Percentiles rank a stretch among this genome's conserved stretches.
phyloP scores from a whole-genome alignment of 352 stramenopile species.

The Phytophthora litchii region DNA sequence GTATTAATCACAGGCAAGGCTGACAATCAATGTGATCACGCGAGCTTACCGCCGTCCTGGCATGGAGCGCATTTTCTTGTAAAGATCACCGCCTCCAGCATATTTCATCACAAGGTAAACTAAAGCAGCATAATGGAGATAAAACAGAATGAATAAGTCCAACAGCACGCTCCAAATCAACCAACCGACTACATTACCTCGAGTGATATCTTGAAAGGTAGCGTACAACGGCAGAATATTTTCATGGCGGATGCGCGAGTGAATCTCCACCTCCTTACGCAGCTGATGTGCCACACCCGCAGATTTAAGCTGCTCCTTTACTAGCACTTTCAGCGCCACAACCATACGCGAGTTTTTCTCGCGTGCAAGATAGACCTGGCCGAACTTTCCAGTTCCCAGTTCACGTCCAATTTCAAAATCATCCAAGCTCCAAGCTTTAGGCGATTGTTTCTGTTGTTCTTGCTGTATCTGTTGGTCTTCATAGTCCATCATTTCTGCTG shows the following conservation, averaged over 20 bases:
- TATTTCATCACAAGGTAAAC: constrained; percentile 92
- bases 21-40: no score
- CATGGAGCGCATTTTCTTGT: constrained; percentile 71
- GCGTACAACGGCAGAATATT: constrained; percentile 90
- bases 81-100: constrained; percentile 83
- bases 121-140: no score
- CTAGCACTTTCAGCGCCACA: constrained; percentile 91
- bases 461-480: constrained; percentile 31
- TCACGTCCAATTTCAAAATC: constrained; percentile 90
- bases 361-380: constrained; percentile 86
- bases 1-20: no score
- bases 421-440: constrained; percentile 78
- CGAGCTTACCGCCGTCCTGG: constrained; percentile 46
- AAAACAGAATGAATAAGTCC: neutral
- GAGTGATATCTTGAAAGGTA: constrained; percentile 81
- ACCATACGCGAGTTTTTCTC: constrained; percentile 82
- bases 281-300: constrained; percentile 81
- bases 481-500: constrained; percentile 37
- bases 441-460: constrained; percentile 28
- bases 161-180: neutral
- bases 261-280: constrained; percentile 91
- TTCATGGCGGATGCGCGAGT: constrained; percentile 86
- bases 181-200: constrained; percentile 35
- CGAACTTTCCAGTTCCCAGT: constrained; percentile 90
- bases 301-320: constrained; percentile 84